Conservation (phyloP, 2,329 filamentous ascomycete species). For the Albophoma yamanashiensis region DNA sequence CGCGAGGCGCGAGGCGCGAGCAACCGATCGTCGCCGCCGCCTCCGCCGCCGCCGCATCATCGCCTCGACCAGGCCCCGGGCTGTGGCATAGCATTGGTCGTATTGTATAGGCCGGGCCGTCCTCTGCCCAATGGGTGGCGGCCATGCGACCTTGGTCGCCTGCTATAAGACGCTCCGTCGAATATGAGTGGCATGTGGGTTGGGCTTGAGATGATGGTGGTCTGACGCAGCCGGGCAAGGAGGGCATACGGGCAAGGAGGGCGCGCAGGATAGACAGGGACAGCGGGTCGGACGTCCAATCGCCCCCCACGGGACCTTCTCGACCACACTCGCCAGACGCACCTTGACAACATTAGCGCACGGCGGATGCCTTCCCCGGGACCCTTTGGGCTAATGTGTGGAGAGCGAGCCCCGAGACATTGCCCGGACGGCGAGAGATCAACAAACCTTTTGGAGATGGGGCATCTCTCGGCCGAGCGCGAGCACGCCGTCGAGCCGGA, state of each 20-base stretch:
- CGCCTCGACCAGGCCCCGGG: not conserved
- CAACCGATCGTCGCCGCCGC: not conserved
- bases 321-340: not conserved
- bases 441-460: not conserved
- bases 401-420: not conserved
- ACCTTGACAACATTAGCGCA: conserved; percentile 5
- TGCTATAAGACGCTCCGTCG: not conserved
- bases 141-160: not conserved
- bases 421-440: not conserved
- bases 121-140: not conserved
- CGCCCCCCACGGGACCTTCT: not conserved
- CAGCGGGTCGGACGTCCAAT: not conserved
- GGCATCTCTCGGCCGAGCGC: conserved; percentile 5
- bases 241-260: not conserved
- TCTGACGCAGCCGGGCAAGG: not conserved
- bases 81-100: not conserved
- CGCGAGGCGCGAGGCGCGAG: not conserved
- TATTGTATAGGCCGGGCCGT: not conserved
- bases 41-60: not conserved
- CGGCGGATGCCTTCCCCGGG: conserved; percentile 6
- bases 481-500: not conserved
- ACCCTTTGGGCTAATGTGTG: conserved; percentile 1
- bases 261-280: not conserved
- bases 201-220: not conserved
- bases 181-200: not conserved